A percentile compares a stretch with the other conserved stretches of the same genome.
Evolutionary conservation across 192 early-diverging fungal genomes (phyloP).

Genomic region (Bifiguratus adelaidae): DNA sequence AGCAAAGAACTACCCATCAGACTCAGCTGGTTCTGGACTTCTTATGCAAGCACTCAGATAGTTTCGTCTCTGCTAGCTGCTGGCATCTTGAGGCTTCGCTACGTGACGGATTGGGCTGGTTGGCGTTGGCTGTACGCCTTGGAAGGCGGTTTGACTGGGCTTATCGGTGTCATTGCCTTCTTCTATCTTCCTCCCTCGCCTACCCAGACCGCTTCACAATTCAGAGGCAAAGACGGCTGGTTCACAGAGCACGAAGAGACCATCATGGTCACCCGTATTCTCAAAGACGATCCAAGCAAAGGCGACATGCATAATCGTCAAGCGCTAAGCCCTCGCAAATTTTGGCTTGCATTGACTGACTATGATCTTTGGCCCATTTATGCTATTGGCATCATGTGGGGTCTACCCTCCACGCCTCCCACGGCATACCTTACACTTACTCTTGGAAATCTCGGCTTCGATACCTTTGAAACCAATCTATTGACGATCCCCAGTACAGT

Average conservation of each 20-base stretch:
- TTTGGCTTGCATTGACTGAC: conserved; percentile 12
- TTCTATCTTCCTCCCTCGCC: conserved; percentile 47
- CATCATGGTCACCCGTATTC: conserved; percentile 47
- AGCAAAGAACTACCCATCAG: conserved; percentile 32
- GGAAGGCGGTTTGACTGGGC: conserved; percentile 42
- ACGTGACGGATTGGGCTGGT: conserved; percentile 37
- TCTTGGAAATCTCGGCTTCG: conserved; percentile 25
- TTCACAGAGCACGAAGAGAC: conserved; percentile 39
- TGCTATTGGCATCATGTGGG: conserved; percentile 25
- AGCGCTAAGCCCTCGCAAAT: conserved; percentile 14
- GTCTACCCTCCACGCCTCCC: conserved; percentile 16
- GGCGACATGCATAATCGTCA: conserved; percentile 15
- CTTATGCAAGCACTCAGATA: conserved; percentile 36
- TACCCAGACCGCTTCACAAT: conserved; percentile 12
- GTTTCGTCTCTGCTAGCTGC: conserved; percentile 42
- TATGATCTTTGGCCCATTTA: conserved; percentile 20
- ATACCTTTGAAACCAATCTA: conserved; percentile 19
- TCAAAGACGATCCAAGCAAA: conserved; percentile 49
- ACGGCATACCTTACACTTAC: conserved; percentile 17
- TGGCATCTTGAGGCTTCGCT: conserved; percentile 40
- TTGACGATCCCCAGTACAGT: conserved; percentile 18
- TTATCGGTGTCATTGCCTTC: conserved; percentile 34
- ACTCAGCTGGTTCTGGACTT: conserved; percentile 37
- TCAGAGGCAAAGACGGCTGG: conserved; percentile 22
- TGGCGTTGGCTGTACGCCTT: conserved; percentile 63